phyloP scores from a whole-genome alignment of 495 filamentous ascomycete species.

The Aspergillus bertholletiae region DNA sequence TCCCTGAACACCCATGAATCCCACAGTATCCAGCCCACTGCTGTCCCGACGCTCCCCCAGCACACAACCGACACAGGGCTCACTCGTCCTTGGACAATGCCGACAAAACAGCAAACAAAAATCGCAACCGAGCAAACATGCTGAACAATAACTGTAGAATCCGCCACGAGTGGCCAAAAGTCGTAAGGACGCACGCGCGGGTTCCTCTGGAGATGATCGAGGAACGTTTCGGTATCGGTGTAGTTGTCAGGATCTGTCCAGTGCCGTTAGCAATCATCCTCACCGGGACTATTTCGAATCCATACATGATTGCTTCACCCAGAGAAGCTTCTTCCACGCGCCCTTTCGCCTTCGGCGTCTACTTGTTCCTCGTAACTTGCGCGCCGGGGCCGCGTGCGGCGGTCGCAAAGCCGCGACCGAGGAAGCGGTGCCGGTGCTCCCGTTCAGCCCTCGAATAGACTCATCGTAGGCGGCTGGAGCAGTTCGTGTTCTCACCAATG shows the following conservation, averaged over 20 bases:
- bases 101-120: constrained; percentile 90
- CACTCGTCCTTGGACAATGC: constrained; percentile 80
- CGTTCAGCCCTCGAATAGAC: constrained; percentile 29
- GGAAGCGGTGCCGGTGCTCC: constrained; percentile 25
- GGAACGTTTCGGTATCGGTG: constrained; percentile 92
- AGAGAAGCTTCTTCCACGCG: constrained; percentile 90
- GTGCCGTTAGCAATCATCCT: background rate
- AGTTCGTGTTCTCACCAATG: constrained; percentile 53
- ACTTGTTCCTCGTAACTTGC: constrained; percentile 49
- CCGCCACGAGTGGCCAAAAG: constrained; percentile 94
- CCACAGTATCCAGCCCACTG: constrained; percentile 87
- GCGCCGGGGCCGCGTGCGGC: constrained; percentile 35
- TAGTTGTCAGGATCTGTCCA: constrained; percentile 90
- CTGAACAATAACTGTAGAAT: constrained; percentile 94
- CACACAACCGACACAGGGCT: constrained; percentile 83
- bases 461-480: constrained; percentile 39
- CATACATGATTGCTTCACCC: constrained; percentile 95
- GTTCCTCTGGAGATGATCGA: constrained; percentile 94
- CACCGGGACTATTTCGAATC: background rate
- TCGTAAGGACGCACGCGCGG: constrained; percentile 92
- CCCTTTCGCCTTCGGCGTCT: constrained; percentile 62
- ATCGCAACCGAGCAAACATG: constrained; percentile 92
- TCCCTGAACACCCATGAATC: constrained; percentile 76
- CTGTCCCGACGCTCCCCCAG: constrained; percentile 76
- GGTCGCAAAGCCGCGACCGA: constrained; percentile 37